phyloP scores from a whole-genome alignment of 148 eudicot genomes.

The Vaccinium myrtillus region DNA sequence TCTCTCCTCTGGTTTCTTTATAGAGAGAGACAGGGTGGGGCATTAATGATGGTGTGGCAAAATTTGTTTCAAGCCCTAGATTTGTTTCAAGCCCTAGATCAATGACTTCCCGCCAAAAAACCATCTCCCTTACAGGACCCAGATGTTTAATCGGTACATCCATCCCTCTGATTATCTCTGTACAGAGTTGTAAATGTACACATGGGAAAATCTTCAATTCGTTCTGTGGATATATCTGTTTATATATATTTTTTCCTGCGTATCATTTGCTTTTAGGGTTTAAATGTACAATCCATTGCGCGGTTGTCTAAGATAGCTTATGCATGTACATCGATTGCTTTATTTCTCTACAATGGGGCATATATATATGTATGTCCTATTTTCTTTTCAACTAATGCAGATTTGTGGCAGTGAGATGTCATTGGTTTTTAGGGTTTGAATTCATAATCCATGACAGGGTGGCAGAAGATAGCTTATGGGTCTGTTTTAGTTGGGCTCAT shows the following conservation, averaged over 20 bases:
- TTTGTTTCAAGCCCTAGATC: conserved; percentile 16
- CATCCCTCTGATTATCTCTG: neutral
- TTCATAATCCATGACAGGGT: conserved; percentile 54
- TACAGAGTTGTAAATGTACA: neutral
- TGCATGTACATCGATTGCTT: neutral
- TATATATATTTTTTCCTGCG: conserved; percentile 12
- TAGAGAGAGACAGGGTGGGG: conserved; percentile 18
- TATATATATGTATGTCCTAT: neutral
- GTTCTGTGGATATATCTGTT: neutral
- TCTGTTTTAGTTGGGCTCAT: conserved; percentile 28
- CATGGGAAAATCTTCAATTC: neutral
- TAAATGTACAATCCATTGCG: neutral
- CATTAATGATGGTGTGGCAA: neutral
- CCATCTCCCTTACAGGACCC: neutral
- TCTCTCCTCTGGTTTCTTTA: conserved; percentile 8
- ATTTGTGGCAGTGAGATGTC: neutral
- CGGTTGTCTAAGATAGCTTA: neutral
- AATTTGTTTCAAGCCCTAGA: conserved; percentile 9
- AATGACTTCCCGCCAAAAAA: conserved; percentile 27
- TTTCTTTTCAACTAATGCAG: neutral
- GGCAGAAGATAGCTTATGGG: conserved; percentile 40
- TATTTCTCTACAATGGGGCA: neutral
- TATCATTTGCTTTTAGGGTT: conserved; percentile 3
- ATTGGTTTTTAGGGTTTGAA: conserved; percentile 46
- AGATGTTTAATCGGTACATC: conserved; percentile 7